A percentile compares a stretch with the other conserved stretches of the same genome.
Evolutionary conservation across 2,329 filamentous ascomycete species (phyloP).

Genomic region (Onygenales sp.): DNA sequence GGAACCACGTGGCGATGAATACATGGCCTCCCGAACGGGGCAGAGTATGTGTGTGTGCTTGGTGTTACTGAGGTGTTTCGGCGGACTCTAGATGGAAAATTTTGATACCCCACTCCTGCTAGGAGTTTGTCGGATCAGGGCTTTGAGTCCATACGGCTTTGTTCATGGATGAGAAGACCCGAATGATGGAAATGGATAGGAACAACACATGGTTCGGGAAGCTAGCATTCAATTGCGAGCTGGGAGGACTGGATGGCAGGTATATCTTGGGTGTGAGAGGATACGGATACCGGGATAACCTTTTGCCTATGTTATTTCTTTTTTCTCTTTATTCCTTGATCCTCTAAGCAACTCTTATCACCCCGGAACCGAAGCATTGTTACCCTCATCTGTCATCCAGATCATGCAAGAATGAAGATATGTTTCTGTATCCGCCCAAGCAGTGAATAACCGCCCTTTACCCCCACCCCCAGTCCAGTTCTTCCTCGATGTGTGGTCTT

Average conservation of each 20-base stretch:
- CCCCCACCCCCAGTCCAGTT: background rate
- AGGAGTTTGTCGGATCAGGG: slow-evolving; percentile 28
- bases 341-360: background rate
- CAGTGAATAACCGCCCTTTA: background rate
- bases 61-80: slow-evolving; percentile 31
- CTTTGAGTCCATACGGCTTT: background rate
- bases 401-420: background rate
- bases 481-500: background rate
- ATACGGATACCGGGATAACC: background rate
- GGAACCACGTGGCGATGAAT: slow-evolving; percentile 17
- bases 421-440: background rate
- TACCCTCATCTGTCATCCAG: background rate
- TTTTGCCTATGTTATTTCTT: background rate
- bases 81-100: slow-evolving; percentile 28
- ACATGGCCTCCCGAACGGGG: slow-evolving; percentile 21
- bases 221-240: background rate
- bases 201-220: background rate
- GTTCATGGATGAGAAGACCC: background rate
- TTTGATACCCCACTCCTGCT: slow-evolving; percentile 35
- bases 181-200: background rate
- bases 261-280: background rate
- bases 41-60: slow-evolving; percentile 21
- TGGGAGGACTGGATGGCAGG: background rate
- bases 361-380: background rate
- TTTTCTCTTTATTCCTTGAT: background rate